Evolutionary conservation across 1,284 basidiomycete genomes (phyloP), one percentile per base, ranked within the genome.

Genomic region (Vanrija pseudolonga): DNA sequence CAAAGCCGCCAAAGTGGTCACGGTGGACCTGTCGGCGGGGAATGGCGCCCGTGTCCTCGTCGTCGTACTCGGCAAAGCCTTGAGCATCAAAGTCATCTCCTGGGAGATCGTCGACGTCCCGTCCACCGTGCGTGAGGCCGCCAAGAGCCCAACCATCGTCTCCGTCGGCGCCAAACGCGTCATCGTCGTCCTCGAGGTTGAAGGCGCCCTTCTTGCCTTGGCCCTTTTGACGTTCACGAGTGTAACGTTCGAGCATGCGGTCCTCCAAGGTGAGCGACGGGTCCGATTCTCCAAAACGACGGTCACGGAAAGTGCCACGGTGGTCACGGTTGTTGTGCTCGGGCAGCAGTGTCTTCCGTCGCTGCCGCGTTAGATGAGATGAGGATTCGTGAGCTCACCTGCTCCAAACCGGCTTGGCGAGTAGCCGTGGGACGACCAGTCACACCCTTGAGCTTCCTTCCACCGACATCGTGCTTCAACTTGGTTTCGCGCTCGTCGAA

Each of bases 231-330:
- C 89, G 80, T 74, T 98, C 95, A 57, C 84, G 83, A 6, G 93
- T 98, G 74, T 97, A 98, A 37, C 96, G 87, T 76, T 97, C 93
- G 24, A 98, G 82, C 87, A 98, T 98, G 62, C 92, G 89, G 66
- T 98, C 95, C 73, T 99, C 96, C 17, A 92, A 80, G 11, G 88
- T 87, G 82, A 98, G 85, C 11, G 84, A 83, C 2, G 93, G 86
- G 65, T 98, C 86, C 66, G 89, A 87, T 82, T 98, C 96, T 77
- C 96, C 96, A 67, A 98, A 97, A 39, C 96, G 87, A 52, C 91
- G 84, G 76, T 99, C 96, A 51, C 95, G 79, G 61, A 99, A 88
- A 5, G 90, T 89, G 11, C 94, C 93, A 14, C 87, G 85, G 62
- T 87, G 87, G 46, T 83, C 84, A 50, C 91, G 84, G 28, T 85